Evolutionary conservation across 1,284 basidiomycete species (phyloP).

Genomic region (Cerrena zonata): DNA sequence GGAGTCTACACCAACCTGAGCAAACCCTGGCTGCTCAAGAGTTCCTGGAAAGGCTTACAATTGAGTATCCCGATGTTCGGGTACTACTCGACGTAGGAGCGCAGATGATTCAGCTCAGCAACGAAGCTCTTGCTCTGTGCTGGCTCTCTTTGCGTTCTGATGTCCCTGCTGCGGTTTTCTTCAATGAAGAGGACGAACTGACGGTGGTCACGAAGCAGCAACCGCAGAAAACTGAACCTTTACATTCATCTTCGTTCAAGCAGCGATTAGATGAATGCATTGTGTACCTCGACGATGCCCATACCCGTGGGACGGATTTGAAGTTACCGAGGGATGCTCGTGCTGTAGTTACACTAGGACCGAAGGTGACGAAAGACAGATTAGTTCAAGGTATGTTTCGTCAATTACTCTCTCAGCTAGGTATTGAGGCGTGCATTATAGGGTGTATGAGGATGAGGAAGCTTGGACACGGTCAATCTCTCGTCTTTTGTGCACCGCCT

Average conservation of each 20-base stretch:
- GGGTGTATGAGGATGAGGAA: slow-evolving; percentile 50
- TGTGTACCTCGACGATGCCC: slow-evolving; percentile 53
- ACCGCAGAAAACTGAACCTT: slow-evolving; percentile 33
- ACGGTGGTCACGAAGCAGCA: slow-evolving; percentile 36
- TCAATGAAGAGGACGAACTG: slow-evolving; percentile 40
- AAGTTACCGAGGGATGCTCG: slow-evolving; percentile 39
- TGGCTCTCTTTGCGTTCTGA: slow-evolving; percentile 43
- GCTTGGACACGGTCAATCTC: slow-evolving; percentile 43
- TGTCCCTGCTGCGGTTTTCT: slow-evolving; percentile 42
- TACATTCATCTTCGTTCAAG: slow-evolving; percentile 39
- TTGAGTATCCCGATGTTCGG: slow-evolving; percentile 32
- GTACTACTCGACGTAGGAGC: slow-evolving; percentile 53
- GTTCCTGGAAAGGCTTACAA: slow-evolving; percentile 31
- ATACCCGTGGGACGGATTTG: slow-evolving; percentile 53
- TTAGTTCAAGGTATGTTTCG: slow-evolving; percentile 42
- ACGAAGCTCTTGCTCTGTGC: slow-evolving; percentile 32
- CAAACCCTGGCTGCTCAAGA: slow-evolving; percentile 13
- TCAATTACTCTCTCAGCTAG: background rate
- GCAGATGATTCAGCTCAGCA: slow-evolving; percentile 49
- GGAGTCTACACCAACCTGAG: too few species aligned
- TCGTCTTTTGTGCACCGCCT: slow-evolving; percentile 45
- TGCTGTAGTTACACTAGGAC: slow-evolving; percentile 51
- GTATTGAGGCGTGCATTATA: slow-evolving; percentile 24
- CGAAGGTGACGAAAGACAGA: slow-evolving; percentile 50
- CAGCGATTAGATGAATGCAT: slow-evolving; percentile 41